Percentiles rank a stretch among this genome's conserved stretches.
Conservation (phyloP, 2,329 filamentous ascomycete species). For the Fusarium austroafricanum region DNA sequence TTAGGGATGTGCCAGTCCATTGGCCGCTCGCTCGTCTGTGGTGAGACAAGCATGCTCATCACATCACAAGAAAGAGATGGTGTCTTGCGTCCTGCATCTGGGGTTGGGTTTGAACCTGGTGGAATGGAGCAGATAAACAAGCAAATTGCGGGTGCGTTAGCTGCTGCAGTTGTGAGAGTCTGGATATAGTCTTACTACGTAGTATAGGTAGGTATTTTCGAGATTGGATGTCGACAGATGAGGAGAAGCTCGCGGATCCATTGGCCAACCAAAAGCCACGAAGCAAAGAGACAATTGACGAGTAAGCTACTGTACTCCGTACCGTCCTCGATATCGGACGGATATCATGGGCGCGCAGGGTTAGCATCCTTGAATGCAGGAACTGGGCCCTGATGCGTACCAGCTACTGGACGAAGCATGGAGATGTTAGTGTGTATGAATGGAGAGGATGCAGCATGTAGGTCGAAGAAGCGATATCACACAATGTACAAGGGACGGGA, state of each 20-base stretch:
- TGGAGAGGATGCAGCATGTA: slow-evolving; percentile 31
- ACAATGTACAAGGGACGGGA: slow-evolving; percentile 11
- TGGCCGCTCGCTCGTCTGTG: slow-evolving; percentile 28
- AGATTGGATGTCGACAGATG: slow-evolving; percentile 40
- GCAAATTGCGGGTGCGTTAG: slow-evolving; percentile 5
- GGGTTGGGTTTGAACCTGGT: slow-evolving; percentile 32
- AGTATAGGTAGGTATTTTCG: slow-evolving; percentile 20
- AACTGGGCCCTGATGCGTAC: slow-evolving; percentile 38
- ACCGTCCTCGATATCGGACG: slow-evolving; percentile 32
- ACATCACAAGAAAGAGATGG: slow-evolving; percentile 24
- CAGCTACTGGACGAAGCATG: slow-evolving; percentile 26
- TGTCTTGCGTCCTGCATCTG: slow-evolving; percentile 32
- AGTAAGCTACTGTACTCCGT: slow-evolving; percentile 36
- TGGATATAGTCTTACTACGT: slow-evolving; percentile 36
- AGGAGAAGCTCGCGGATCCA: slow-evolving; percentile 39
- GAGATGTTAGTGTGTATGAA: slow-evolving; percentile 21
- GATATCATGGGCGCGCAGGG: slow-evolving; percentile 34
- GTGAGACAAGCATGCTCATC: slow-evolving; percentile 25
- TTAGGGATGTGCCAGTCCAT: slow-evolving; percentile 24
- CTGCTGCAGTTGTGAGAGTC: slow-evolving; percentile 32
- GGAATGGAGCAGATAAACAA: slow-evolving; percentile 35
- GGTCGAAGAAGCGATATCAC: slow-evolving; percentile 37
- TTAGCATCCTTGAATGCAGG: slow-evolving; percentile 43
- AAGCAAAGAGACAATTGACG: slow-evolving; percentile 19
- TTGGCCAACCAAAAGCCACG: slow-evolving; percentile 46